Base-by-base conservation (phyloP, 805 yeast species). In the Grigorovia yakushimaensis region DNA sequence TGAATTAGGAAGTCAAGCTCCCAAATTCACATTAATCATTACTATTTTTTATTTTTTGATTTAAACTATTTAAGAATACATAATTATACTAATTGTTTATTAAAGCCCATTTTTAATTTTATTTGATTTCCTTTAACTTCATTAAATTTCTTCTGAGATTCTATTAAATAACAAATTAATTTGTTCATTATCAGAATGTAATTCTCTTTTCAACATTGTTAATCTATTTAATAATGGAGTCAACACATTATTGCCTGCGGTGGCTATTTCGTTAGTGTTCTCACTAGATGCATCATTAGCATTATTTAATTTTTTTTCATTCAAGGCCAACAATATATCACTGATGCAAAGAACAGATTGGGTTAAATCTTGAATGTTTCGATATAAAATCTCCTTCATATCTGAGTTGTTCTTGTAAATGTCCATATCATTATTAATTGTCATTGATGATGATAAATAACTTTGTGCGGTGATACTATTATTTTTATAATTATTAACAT, bases 271-370 rank as follows among this genome's bases (percentile, higher is more conserved):
- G 3, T 27, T 15, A 27, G 15, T 27, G 33, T 15, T 10, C 9
- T 4, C 10, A 27, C 9, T 7, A 15, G 11, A 17, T n/a, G 3
- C 36, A n/a, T n/a, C 40, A 6, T 39, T 42, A 15, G 21, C 19
- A 33, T 33, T 33, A 11, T 33, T 33, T 33, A 15, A 33, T 15
- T 33, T 33, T 15, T 33, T 15, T 11, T 19, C 7, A 15, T 30
- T 17, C 19, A 45, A 19, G n/a, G 40, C 39, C 7, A 42, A 42
- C 19, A 47, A 35, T 15, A 43, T 39, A 17, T 43, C 49, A 15
- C 43, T 47, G 7, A 47, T 39, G 18, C 40, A 15, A n/a, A 41
- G 7, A 8, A 47, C 35, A 11, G 49, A 42, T 19, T 40, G 41
- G 15, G 27, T 9, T 24, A 47, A 42, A 23, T 39, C 18, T 30